Conservation (phyloP, 2,329 filamentous ascomycete species). For the Pseudonectria foliicola region DNA sequence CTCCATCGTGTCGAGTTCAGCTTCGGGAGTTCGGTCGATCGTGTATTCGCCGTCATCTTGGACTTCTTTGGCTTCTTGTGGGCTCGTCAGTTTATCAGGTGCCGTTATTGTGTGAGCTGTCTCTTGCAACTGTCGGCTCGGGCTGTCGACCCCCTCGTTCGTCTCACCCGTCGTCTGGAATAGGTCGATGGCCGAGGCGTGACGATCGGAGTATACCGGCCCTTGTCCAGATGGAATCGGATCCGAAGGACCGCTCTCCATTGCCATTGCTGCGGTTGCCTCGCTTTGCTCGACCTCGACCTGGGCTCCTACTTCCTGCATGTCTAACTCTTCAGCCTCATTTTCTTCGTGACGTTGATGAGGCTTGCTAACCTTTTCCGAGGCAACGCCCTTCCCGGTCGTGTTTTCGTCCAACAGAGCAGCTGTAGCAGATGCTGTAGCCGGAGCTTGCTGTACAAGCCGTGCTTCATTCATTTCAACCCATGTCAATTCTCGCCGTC, state of each 20-base stretch:
- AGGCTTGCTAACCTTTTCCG: slow-evolving; percentile 20
- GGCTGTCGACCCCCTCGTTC: slow-evolving; percentile 13
- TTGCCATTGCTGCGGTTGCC: slow-evolving; percentile 9
- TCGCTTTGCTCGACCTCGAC: slow-evolving; percentile 16
- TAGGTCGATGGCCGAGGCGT: slow-evolving; percentile 16
- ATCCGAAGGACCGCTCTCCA: slow-evolving; percentile 15
- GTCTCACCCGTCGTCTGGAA: slow-evolving; percentile 14
- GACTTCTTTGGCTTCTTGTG: slow-evolving; percentile 1
- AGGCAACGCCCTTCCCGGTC: slow-evolving; percentile 6
- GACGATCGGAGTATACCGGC: slow-evolving; percentile 14
- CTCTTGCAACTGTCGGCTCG: slow-evolving; percentile 13
- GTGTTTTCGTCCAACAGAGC: slow-evolving; percentile 13
- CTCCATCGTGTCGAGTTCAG: slow-evolving; percentile 5
- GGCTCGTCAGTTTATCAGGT: slow-evolving; percentile 1
- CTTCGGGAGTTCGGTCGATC: background rate
- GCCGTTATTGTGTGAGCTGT: slow-evolving; percentile 5
- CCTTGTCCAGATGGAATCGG: slow-evolving; percentile 24
- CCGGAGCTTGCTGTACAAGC: slow-evolving; percentile 42
- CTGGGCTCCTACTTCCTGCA: slow-evolving; percentile 23
- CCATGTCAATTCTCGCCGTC: slow-evolving; percentile 53
- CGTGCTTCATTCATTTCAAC: slow-evolving; percentile 61
- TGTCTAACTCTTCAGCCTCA: slow-evolving; percentile 21
- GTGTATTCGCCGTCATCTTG: slow-evolving; percentile 1
- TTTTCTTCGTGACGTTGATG: slow-evolving; percentile 13
- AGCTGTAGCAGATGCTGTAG: slow-evolving; percentile 14